A percentile compares a stretch with the other conserved stretches of the same genome.
Conservation (phyloP, 139 green algal species). For the Chlamydomonas sphaeroides region DNA sequence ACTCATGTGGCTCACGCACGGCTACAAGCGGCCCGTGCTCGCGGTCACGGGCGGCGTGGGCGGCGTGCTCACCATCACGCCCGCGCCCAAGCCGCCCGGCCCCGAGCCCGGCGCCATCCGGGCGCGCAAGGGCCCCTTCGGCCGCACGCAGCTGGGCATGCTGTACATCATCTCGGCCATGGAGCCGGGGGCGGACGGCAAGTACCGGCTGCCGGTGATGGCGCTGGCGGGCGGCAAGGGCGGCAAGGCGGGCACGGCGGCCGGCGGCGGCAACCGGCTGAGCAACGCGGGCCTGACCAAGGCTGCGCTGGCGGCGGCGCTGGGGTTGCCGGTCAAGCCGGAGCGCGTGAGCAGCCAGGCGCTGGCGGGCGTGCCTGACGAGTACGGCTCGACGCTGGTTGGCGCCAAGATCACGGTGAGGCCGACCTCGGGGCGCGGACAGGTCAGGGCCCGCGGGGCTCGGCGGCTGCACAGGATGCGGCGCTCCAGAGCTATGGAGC, state of each 20-base stretch:
- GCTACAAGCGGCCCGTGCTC: constrained; percentile 34
- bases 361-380: constrained; percentile 33
- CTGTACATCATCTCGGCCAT: constrained; percentile 13
- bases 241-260: neutral
- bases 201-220: constrained; percentile 19
- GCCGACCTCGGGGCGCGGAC: too few relatives aligned
- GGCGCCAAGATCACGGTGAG: constrained; percentile 39
- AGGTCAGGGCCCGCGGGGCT: too few relatives aligned
- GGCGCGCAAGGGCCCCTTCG: constrained; percentile 26
- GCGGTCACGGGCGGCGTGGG: constrained; percentile 2
- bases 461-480: too few relatives aligned
- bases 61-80: neutral
- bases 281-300: neutral
- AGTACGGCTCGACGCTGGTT: constrained; percentile 34
- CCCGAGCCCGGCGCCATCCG: neutral
- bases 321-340: neutral
- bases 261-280: neutral
- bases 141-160: constrained; percentile 19
- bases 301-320: neutral
- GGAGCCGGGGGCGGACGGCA: constrained; percentile 9
- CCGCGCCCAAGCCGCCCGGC: neutral
- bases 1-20: constrained; percentile 15
- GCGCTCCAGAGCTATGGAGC: too few relatives aligned
- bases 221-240: neutral
- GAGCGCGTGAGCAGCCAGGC: constrained; percentile 33